Percentiles rank a stretch among this genome's conserved stretches.
These are phyloP conservation scores for Neoboletus magnificus DNA, from an alignment of 768 basidiomycete species.

Conservation along the genomic window DNA sequence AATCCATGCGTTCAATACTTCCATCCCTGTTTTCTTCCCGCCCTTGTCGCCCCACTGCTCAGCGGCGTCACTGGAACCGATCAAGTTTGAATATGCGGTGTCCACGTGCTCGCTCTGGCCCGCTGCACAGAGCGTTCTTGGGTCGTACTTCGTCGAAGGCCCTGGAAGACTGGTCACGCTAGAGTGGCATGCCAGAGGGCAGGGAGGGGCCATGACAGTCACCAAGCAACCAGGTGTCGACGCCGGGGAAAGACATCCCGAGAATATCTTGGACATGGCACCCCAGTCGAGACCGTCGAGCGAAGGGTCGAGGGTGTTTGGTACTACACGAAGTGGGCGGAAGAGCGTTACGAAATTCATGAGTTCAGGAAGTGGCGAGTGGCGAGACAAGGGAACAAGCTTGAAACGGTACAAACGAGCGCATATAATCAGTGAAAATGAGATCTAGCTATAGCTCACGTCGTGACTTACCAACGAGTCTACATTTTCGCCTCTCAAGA, in stretches of 20 bases:
- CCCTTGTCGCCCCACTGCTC: conserved; percentile 55
- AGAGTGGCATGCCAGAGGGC: conserved; percentile 15
- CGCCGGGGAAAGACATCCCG: conserved; percentile 42
- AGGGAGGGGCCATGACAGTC: conserved; percentile 24
- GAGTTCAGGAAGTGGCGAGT: conserved; percentile 86
- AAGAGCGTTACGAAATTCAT: conserved; percentile 79
- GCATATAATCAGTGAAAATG: background rate
- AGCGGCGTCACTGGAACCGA: conserved; percentile 52
- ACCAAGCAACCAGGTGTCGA: conserved; percentile 4
- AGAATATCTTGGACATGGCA: conserved; percentile 67
- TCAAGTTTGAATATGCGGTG: conserved; percentile 60
- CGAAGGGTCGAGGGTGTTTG: conserved; percentile 65
- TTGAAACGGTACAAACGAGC: conserved; percentile 24
- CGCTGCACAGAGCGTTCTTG: background rate
- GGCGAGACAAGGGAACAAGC: conserved; percentile 82
- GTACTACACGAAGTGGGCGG: conserved; percentile 69
- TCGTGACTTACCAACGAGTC: conserved; percentile 55
- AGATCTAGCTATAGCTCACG: background rate
- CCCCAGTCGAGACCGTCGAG: conserved; percentile 67
- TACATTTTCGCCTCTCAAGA: conserved; percentile 47
- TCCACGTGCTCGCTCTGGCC: conserved; percentile 38
- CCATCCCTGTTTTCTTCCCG: conserved; percentile 42
- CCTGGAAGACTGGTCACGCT: conserved; percentile 17
- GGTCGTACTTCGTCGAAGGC: conserved; percentile 14
- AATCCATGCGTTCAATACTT: conserved; percentile 44